phyloP scores from a whole-genome alignment of 257 asterid genomes.

The Forsythia viridissima region DNA sequence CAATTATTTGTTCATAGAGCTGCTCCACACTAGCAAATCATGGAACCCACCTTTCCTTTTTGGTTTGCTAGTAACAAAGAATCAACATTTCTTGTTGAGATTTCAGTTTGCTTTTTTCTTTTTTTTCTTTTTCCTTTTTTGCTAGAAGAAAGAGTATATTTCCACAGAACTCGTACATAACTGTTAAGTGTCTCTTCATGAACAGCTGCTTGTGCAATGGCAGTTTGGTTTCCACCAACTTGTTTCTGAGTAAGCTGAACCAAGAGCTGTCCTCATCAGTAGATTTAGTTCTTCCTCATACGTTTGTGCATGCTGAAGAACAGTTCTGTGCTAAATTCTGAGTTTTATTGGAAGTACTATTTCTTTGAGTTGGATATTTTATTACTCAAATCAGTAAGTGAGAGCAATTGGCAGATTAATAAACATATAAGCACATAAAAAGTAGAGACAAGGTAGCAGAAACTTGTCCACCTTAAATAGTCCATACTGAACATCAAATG shows the following conservation, averaged over 20 bases:
- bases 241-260: not conserved
- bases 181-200: not conserved
- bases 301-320: not conserved
- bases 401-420: constrained; percentile 10
- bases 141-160: not conserved
- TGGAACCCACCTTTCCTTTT: not conserved
- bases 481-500: constrained; percentile 96
- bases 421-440: constrained; percentile 22
- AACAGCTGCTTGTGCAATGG: not conserved
- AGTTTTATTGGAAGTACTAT: constrained; percentile 3
- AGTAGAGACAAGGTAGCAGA: constrained; percentile 19
- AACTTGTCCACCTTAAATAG: constrained; percentile 72
- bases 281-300: not conserved
- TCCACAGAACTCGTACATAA: not conserved
- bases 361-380: constrained; percentile 4
- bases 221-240: not conserved
- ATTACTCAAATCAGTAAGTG: not conserved
- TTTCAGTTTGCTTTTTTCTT: not conserved
- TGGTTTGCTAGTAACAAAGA: not conserved
- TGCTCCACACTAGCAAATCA: not conserved
- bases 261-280: not conserved
- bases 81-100: not conserved
- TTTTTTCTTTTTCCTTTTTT: not conserved
- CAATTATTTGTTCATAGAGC: not conserved
- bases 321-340: constrained; percentile 15